Percentiles rank a stretch among this genome's conserved stretches.
These are phyloP conservation scores for Monosporascus sp. DNA, from an alignment of 2,329 filamentous ascomycete species.

Conservation along the genomic window DNA sequence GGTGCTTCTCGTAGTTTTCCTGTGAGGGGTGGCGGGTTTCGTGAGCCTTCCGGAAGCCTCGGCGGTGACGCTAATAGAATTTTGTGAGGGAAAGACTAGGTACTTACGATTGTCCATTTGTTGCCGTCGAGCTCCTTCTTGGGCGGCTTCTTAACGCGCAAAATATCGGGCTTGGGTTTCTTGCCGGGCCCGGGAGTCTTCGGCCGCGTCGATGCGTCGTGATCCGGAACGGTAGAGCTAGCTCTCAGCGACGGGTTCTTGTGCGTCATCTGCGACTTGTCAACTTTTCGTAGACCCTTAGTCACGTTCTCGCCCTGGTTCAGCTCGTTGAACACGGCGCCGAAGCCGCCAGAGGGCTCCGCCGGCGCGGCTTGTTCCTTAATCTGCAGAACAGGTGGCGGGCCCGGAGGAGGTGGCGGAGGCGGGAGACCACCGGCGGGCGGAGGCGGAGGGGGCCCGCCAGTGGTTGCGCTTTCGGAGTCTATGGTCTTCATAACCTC, in stretches of 20 bases:
- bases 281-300: slow-evolving; percentile 83
- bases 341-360: slow-evolving; percentile 56
- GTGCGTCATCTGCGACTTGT: slow-evolving; percentile 94
- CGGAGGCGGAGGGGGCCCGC: slow-evolving; percentile 43
- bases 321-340: slow-evolving; percentile 84
- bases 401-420: slow-evolving; percentile 65
- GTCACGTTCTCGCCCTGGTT: slow-evolving; percentile 90
- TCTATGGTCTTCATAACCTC: slow-evolving; percentile 60
- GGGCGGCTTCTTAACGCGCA: slow-evolving; percentile 76
- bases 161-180: slow-evolving; percentile 79
- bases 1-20: slow-evolving; percentile 85
- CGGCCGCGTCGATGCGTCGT: slow-evolving; percentile 49
- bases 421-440: slow-evolving; percentile 55
- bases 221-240: slow-evolving; percentile 61
- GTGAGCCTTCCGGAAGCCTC: neutral
- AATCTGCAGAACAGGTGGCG: slow-evolving; percentile 60
- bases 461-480: slow-evolving; percentile 29
- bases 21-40: slow-evolving; percentile 25
- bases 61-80: neutral
- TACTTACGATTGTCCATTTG: slow-evolving; percentile 81
- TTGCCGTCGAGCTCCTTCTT: slow-evolving; percentile 77
- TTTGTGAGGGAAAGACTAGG: neutral
- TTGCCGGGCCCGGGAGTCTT: slow-evolving; percentile 87
- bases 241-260: slow-evolving; percentile 89
- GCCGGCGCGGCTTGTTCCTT: slow-evolving; percentile 42